Conservation (phyloP, 139 green algal species). For the Coelastrella sp. region DNA sequence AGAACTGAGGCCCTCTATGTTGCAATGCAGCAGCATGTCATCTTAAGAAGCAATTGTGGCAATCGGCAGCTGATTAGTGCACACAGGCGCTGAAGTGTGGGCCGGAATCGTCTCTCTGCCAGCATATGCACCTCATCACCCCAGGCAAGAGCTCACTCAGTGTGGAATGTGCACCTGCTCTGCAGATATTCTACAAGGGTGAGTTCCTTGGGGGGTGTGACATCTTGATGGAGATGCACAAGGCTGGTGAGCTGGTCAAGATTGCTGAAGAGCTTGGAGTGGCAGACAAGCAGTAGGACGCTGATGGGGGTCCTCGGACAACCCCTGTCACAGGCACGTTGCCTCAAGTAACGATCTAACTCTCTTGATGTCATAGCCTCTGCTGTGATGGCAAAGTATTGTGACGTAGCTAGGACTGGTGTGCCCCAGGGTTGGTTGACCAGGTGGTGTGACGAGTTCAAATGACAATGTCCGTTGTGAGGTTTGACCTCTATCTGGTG, state of each 20-base stretch:
- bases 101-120: neutral
- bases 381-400: no score
- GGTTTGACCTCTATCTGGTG: no score
- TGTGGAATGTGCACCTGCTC: neutral
- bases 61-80: conserved; percentile 65
- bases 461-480: no score
- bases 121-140: neutral
- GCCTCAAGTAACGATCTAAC: no score
- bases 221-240: conserved; percentile 95
- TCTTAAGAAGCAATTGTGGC: conserved; percentile 66
- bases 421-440: no score
- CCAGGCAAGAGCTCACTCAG: neutral
- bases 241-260: conserved; percentile 88
- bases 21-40: conserved; percentile 81
- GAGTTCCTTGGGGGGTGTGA: conserved; percentile 97
- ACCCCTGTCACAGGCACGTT: neutral
- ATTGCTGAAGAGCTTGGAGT: conserved; percentile 60
- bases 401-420: no score
- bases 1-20: no score
- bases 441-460: no score
- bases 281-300: neutral
- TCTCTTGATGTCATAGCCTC: no score
- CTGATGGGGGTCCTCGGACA: neutral
- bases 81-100: conserved; percentile 60
- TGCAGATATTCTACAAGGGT: conserved; percentile 93